Evolutionary conservation across 1,139 yeast species (phyloP).

Genomic region (Yamadazyma conglobata): DNA sequence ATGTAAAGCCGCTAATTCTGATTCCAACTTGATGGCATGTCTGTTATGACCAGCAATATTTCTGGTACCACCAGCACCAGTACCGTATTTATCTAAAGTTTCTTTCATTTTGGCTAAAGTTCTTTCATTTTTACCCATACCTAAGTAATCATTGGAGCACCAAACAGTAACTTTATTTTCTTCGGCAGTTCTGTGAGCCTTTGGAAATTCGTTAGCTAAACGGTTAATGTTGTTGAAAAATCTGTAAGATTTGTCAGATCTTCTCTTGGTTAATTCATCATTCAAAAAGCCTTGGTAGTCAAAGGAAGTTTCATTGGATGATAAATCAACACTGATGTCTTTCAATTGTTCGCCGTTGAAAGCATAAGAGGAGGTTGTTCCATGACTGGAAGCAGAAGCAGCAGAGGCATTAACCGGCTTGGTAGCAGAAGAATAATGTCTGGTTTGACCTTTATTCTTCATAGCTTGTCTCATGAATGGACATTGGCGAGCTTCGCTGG

Average conservation of each 20-base stretch:
- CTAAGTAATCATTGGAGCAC: constrained; percentile 97
- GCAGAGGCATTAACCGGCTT: constrained; percentile 52
- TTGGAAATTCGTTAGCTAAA: constrained; percentile 88
- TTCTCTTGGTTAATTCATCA: constrained; percentile 65
- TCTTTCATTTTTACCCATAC: constrained; percentile 80
- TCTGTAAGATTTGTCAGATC: constrained; percentile 88
- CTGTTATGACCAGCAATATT: constrained; percentile 96
- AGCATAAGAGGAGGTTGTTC: constrained; percentile 32
- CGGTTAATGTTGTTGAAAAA: constrained; percentile 96
- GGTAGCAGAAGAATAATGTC: constrained; percentile 56
- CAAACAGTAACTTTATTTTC: constrained; percentile 91
- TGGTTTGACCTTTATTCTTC: constrained; percentile 29
- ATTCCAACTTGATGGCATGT: constrained; percentile 82
- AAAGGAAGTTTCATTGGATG: constrained; percentile 45
- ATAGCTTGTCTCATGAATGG: constrained; percentile 88
- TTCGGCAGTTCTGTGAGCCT: constrained; percentile 76
- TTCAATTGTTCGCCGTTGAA: constrained; percentile 27
- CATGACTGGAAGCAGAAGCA: constrained; percentile 24
- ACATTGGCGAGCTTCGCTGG: constrained; percentile 67
- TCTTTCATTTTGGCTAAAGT: constrained; percentile 75
- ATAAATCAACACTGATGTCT: constrained; percentile 27
- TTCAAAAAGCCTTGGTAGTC: constrained; percentile 66
- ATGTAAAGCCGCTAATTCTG: constrained; percentile 85
- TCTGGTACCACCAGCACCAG: constrained; percentile 99
- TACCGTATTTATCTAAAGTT: constrained; percentile 86